Evolutionary conservation across 2,329 filamentous ascomycete species (phyloP).

Genomic region (Metarhizium guizhouense): DNA sequence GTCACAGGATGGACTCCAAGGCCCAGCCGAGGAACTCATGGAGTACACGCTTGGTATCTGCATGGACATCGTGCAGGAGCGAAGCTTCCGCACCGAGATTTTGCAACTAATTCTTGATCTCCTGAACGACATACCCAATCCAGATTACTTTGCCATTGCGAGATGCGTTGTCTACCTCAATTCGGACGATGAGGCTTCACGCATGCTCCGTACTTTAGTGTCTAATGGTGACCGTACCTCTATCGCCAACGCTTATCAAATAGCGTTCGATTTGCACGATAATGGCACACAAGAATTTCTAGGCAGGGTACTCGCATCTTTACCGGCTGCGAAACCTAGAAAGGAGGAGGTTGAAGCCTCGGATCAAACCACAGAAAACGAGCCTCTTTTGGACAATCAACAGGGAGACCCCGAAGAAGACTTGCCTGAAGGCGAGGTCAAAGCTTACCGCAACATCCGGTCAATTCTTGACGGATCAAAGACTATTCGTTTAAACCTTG

Average conservation of each 20-base stretch:
- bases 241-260: constrained; percentile 85
- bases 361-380: constrained; percentile 33
- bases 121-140: constrained; percentile 83
- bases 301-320: constrained; percentile 73
- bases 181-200: constrained; percentile 81
- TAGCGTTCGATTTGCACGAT: constrained; percentile 96
- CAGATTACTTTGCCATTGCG: constrained; percentile 96
- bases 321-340: constrained; percentile 48
- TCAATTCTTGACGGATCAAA: constrained; percentile 77
- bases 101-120: constrained; percentile 87
- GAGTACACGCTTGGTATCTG: constrained; percentile 93
- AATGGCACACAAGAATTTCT: constrained; percentile 98
- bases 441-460: constrained; percentile 54
- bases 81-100: constrained; percentile 74
- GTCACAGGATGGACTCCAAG: constrained; percentile 36
- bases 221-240: constrained; percentile 70
- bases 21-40: constrained; percentile 82
- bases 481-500: constrained; percentile 88
- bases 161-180: constrained; percentile 96
- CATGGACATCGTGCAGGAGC: constrained; percentile 96
- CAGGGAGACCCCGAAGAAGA: constrained; percentile 47
- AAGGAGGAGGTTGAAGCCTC: constrained; percentile 37
- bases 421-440: constrained; percentile 42
- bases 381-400: constrained; percentile 40
- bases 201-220: constrained; percentile 75